Percentiles rank a stretch among this genome's conserved stretches.
phyloP scores from a whole-genome alignment of 345 rosid genomes.

The Abelmoschus esculentus region DNA sequence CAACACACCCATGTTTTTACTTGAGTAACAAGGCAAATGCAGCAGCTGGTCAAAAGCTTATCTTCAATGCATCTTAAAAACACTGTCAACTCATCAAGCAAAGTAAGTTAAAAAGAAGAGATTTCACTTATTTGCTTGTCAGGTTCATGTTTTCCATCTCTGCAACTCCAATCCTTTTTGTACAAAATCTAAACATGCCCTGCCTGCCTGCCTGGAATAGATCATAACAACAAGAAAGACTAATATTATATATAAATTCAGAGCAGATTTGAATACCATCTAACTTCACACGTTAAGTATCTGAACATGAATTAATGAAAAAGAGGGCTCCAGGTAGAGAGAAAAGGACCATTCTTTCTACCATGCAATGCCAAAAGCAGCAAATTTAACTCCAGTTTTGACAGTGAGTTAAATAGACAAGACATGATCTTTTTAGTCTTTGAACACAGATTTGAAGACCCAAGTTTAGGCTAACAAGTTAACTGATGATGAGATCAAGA shows the following conservation, averaged over 20 bases:
- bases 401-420: background rate
- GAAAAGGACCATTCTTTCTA: background rate
- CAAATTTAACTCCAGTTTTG: background rate
- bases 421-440: background rate
- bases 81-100: background rate
- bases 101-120: background rate
- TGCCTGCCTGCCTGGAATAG: no score
- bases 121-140: background rate
- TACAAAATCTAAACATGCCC: background rate
- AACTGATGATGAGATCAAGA: background rate
- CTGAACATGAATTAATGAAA: background rate
- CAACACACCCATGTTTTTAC: background rate
- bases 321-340: background rate
- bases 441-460: background rate
- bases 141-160: no score
- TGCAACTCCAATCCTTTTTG: background rate
- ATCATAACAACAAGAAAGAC: no score
- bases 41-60: background rate
- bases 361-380: background rate
- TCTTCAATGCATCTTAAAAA: background rate
- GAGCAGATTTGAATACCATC: background rate
- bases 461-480: conserved; percentile 7
- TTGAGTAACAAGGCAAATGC: background rate
- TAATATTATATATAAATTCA: no score
- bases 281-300: background rate